phyloP scores from a whole-genome alignment of 257 asterid species.

The Nicotiana tomentosiformis region DNA sequence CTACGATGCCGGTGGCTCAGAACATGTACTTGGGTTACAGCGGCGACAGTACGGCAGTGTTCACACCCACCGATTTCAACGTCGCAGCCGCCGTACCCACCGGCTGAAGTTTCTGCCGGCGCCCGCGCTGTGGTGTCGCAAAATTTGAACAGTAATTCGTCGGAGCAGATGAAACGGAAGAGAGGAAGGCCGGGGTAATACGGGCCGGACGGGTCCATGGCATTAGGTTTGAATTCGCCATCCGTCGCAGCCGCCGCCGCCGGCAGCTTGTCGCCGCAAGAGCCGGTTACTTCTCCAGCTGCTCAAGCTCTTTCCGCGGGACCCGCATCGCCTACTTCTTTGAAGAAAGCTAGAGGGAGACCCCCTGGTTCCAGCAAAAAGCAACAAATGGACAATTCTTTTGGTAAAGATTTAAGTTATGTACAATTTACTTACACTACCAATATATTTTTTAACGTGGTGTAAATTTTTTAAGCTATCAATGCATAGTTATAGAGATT shows the following conservation, averaged over 20 bases:
- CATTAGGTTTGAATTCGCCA: not conserved
- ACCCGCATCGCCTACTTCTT: not conserved
- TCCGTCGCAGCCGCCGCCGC: not conserved
- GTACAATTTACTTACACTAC: too few relatives aligned
- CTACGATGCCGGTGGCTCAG: not conserved
- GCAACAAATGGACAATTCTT: not conserved
- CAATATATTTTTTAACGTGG: too few relatives aligned
- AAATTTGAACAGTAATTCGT: not conserved
- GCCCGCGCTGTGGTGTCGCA: not conserved
- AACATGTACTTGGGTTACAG: not conserved
- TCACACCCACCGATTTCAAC: not conserved
- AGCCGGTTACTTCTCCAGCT: not conserved
- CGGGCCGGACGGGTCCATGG: not conserved
- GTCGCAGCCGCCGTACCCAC: not conserved
- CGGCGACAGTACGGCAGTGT: not conserved
- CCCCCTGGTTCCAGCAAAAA: constrained; percentile 4
- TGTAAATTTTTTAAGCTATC: too few relatives aligned
- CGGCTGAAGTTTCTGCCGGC: not conserved
- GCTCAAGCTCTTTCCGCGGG: not conserved
- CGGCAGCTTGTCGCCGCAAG: not conserved
- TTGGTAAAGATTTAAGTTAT: not conserved
- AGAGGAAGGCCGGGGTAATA: constrained; percentile 5
- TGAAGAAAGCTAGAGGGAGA: constrained; percentile 6
- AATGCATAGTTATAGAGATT: not conserved
- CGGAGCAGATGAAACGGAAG: not conserved